Base-by-base conservation (phyloP, 106 monocot species). In the Triglochin maritima region DNA sequence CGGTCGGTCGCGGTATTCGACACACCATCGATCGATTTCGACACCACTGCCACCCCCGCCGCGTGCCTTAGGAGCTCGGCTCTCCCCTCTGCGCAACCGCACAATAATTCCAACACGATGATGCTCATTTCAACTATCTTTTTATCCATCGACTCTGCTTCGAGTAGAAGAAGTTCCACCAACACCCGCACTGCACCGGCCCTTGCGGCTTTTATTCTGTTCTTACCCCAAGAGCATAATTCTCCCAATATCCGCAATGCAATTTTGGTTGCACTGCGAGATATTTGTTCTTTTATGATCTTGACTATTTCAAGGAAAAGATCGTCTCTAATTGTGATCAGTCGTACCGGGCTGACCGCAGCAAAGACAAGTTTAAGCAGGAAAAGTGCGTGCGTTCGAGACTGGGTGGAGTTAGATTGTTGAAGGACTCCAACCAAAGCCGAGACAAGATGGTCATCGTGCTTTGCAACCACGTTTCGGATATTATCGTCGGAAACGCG, bases 141-240 rank as follows among this genome's bases (percentile, higher is more conserved):
- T 63, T 72, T 83, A 2, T 83, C 75, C 0, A 6, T 17, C 7
- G n/a, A 12, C 9, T 17, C 54, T 7, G n/a, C 80, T 78, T n/a
- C n/a, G n/a, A n/a, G n/a, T 2, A 93, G 76, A n/a, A 86, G 72
- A 2, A 93, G 63, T n/a, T 86, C 83, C 44, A 93, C 49, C 46
- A 88, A 17, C 3, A 63, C 81, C 2, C 47, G 43, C 7, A 92
- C 85, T 0, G 74, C 83, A 0, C 93, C 85, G 44, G 81, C 89
- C 12, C 68, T 50, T 6, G 79, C 83, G 2, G 77, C 74, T 70
- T 78, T 82, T 12, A 81, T 17, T n/a, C 81, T 61, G 56, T 86
- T 89, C 46, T 86, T 65, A 9, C 86, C 86, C 70, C 71, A 79
- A 3, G 78, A 63, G 7, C 70, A 59, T 4, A 80, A 17, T 63